Base-by-base conservation (phyloP, 1,139 yeast genomes). In the Yamadazyma songkhlaensis region DNA sequence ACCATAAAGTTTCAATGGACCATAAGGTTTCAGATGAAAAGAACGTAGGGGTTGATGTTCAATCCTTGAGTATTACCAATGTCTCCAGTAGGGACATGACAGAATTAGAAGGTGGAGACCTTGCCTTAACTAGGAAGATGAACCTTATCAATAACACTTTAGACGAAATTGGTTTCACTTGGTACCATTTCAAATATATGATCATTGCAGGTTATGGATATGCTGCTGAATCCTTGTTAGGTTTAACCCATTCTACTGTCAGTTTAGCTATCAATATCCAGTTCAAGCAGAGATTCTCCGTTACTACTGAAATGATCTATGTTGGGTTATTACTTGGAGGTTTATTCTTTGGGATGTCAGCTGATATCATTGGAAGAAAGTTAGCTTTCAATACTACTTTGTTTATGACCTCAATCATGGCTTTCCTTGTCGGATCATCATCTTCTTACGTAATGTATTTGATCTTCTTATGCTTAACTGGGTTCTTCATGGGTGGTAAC, bases 341-440 rank as follows among this genome's bases (percentile, higher is more conserved):
- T 1, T 44, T 77, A 10, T 49, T 72, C 39, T 74, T 79, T 70
- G 81, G 81, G 7, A 56, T 73, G 42, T 63, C 73, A 37, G 77
- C 76, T 25, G 82, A 77, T 53, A 48, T 75, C 30, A 67, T 77
- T 42, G 83, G 82, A n/a, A 61, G 83, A 43, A 67, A 68, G 45
- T 40, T 67, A 12, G 77, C 79, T 2, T 77, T 77, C 58, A 78
- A 77, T 47, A 44, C 62, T 9, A 51, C 62, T 11, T 49, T 60
- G 33, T 38, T 60, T 9, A 46, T 52, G n/a, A 45, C 58, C 15
- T 54, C 58, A 9, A 31, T 53, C 8, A 52, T 56, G 39, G 51
- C 59, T 23, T 55, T 60, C 34, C 35, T 57, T 12, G 49, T 56
- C 2, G 65, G 65, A 6, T 59, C 55, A 28, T 52, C 60, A 55